phyloP scores from a whole-genome alignment of 805 yeast genomes.

The Cephaloascus albidus region DNA sequence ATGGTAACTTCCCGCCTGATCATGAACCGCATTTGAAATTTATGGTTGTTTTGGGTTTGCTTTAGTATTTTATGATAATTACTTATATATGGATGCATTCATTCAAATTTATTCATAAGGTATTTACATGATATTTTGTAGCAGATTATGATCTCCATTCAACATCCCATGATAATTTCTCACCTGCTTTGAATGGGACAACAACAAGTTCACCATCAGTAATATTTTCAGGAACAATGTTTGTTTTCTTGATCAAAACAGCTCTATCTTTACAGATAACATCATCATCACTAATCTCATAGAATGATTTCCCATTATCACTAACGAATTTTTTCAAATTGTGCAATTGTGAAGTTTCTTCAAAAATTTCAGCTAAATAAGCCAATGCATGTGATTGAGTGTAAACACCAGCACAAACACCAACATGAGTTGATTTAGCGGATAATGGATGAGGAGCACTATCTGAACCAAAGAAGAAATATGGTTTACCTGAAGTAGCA shows the following conservation, averaged over 20 bases:
- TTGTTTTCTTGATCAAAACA: constrained; percentile 44
- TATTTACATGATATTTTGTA: too few species aligned
- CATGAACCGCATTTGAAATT: constrained; percentile 36
- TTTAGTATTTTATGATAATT: constrained; percentile 17
- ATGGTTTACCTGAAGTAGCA: constrained; percentile 85
- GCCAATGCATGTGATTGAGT: constrained; percentile 79
- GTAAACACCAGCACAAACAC: constrained; percentile 97
- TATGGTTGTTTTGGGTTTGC: constrained; percentile 39
- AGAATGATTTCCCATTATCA: constrained; percentile 64
- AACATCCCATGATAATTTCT: constrained; percentile 57
- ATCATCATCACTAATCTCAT: constrained; percentile 38
- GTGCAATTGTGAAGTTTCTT: constrained; percentile 50
- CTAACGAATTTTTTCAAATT: constrained; percentile 68
- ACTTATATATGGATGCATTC: too few species aligned
- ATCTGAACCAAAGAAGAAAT: constrained; percentile 94
- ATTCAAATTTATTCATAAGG: too few species aligned
- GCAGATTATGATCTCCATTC: constrained; percentile 61
- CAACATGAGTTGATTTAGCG: constrained; percentile 65
- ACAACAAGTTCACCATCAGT: constrained; percentile 39
- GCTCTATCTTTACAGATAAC: constrained; percentile 35
- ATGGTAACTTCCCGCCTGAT: constrained; percentile 33
- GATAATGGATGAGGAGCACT: constrained; percentile 94
- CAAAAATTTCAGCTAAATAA: constrained; percentile 84
- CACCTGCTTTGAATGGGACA: constrained; percentile 85
- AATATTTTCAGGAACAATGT: constrained; percentile 51